Base-by-base conservation (phyloP, 768 basidiomycete species). In the Lactarius akahatsu region DNA sequence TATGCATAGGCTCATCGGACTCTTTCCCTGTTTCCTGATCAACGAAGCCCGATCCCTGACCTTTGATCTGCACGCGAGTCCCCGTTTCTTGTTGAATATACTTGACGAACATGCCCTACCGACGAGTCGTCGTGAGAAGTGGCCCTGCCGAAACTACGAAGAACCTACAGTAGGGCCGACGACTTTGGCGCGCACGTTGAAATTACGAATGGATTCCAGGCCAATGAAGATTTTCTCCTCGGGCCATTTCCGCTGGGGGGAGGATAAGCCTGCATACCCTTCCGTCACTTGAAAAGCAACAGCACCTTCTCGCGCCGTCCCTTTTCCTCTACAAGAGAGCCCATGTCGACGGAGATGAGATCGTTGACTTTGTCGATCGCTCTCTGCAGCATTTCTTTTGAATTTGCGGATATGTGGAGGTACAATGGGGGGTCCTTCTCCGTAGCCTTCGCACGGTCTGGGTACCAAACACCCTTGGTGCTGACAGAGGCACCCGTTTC, bases 1-100 rank as follows among this genome's bases (percentile, higher is more conserved):
- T 92, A 76, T 92, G 93, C 85, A 96, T 87, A 4, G 94, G 92
- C 67, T 94, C 92, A 55, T 93, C 90, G 54, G 89, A 85, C 77
- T 96, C 94, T 73, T 87, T 80, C 2, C 93, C 91, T 0, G 94
- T 95, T 71, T 95, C 92, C 65, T 86, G 85, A 72, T 99, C 96
- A 68, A 96, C 88, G 75, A 97, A 99, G 1, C 96, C 96, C 30
- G 94, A 96, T 6, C 96, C 96, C 16, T 87, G 72, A 23, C 96
- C 96, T 77, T 98, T 98, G 72, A 99, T 97, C 76, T 99, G 96
- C 10, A 99, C 96, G 66, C 96, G 85, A 7, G 96, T 96, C 34
- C 89, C 89, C 0, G 96, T 99, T 77, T 99, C 96, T 72, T 90
- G 85, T 77, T 99, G 96, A 59, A 98, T 98, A 75, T 95, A 95